These are phyloP conservation scores for Parasarocladium wereldwijsianum DNA, from an alignment of 2,329 filamentous ascomycete genomes.

Conservation along the genomic window DNA sequence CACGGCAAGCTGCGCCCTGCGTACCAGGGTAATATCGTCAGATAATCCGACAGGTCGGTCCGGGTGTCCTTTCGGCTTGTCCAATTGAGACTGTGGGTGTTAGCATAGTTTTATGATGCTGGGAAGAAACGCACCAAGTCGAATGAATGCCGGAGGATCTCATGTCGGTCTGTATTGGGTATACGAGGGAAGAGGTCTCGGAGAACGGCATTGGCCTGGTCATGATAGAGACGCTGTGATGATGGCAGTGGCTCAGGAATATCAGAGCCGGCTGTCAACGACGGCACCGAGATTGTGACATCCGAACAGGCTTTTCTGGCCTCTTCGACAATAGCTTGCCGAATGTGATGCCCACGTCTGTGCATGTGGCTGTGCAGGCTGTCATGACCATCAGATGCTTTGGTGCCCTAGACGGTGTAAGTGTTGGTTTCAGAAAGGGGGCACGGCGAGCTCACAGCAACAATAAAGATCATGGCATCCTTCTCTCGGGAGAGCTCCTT, in stretches of 20 bases:
- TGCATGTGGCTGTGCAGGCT: too few relatives aligned
- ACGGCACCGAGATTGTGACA: too few relatives aligned
- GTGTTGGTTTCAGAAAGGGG: constrained; percentile 14
- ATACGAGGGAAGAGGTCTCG: constrained; percentile 51
- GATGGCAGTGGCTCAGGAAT: constrained; percentile 44
- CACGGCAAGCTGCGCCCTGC: constrained; percentile 49
- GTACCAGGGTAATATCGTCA: constrained; percentile 38
- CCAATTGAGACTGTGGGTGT: too few relatives aligned
- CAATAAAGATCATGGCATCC: constrained; percentile 51
- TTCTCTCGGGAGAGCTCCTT: constrained; percentile 50
- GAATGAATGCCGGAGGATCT: constrained; percentile 49
- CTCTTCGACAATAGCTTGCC: constrained; percentile 42
- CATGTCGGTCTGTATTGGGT: constrained; percentile 46
- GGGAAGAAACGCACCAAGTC: constrained; percentile 37
- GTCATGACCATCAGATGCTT: too few relatives aligned
- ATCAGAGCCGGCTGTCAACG: too few relatives aligned
- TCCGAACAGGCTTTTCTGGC: too few relatives aligned
- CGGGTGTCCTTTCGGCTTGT: constrained; percentile 22
- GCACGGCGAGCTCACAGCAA: constrained; percentile 35
- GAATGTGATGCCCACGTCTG: constrained; percentile 45
- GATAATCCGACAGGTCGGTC: constrained; percentile 44
- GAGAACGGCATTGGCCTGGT: constrained; percentile 46
- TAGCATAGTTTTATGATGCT: too few relatives aligned
- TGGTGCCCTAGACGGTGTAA: constrained; percentile 4
- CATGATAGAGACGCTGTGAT: constrained; percentile 43